phyloP scores from a whole-genome alignment of 306 rosid species.

The Coriaria nepalensis region DNA sequence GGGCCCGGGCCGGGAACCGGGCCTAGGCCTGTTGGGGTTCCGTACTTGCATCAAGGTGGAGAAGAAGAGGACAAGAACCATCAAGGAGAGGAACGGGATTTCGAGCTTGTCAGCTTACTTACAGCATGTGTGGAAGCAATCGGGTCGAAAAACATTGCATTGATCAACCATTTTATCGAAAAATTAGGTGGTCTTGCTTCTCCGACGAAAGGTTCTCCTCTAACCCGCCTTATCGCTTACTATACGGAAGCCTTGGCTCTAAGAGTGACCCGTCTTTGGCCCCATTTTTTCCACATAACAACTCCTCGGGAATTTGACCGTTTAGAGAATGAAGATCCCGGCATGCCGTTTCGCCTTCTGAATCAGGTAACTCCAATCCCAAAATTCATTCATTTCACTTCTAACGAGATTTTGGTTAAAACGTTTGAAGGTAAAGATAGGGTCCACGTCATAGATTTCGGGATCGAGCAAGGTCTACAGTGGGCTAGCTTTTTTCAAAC shows the following conservation, averaged over 20 bases:
- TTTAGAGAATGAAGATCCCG: constrained; percentile 51
- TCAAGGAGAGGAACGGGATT: constrained; percentile 45
- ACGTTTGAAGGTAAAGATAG: constrained; percentile 95
- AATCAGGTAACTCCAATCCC: constrained; percentile 81
- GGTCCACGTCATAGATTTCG: constrained; percentile 93
- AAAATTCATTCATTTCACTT: constrained; percentile 80
- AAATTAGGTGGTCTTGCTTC: constrained; percentile 77
- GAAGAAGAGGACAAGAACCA: constrained; percentile 43
- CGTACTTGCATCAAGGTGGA: constrained; percentile 29
- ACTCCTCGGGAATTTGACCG: constrained; percentile 63
- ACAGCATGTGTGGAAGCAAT: constrained; percentile 80
- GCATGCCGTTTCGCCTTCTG: constrained; percentile 54
- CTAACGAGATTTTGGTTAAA: constrained; percentile 73
- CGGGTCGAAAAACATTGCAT: constrained; percentile 46
- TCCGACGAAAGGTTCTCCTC: constrained; percentile 41
- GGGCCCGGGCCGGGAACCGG: too few relatives aligned
- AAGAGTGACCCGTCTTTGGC: constrained; percentile 77
- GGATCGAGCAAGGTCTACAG: constrained; percentile 84
- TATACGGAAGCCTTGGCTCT: constrained; percentile 84
- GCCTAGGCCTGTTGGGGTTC: constrained; percentile 10
- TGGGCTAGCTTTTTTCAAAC: constrained; percentile 97
- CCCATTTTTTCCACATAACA: constrained; percentile 63
- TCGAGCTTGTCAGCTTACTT: constrained; percentile 62
- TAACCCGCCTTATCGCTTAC: constrained; percentile 62
- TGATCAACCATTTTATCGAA: constrained; percentile 54